phyloP scores from a whole-genome alignment of 257 asterid species.

The Jasminum sambac region DNA sequence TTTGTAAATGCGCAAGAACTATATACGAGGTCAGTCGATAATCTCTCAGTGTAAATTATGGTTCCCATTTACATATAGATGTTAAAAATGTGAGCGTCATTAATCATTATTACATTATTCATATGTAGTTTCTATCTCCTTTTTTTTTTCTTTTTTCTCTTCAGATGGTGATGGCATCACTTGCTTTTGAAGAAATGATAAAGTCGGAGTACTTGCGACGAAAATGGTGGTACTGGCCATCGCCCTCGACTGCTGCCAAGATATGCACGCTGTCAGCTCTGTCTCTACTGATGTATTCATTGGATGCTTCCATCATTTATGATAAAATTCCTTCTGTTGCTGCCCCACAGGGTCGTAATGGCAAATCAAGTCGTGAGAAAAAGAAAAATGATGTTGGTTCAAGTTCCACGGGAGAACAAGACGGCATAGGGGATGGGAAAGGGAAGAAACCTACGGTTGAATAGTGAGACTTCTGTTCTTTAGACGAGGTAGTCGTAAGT shows the following conservation, averaged over 20 bases:
- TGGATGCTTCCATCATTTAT: conserved; percentile 25
- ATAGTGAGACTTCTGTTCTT: too few relatives aligned
- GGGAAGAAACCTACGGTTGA: too few relatives aligned
- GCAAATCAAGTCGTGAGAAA: not conserved
- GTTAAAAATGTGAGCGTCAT: not conserved
- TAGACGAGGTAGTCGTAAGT: too few relatives aligned
- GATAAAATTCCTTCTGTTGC: conserved; percentile 3
- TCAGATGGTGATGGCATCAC: conserved; percentile 32
- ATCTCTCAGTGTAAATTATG: not conserved
- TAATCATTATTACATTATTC: not conserved
- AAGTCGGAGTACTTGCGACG: conserved; percentile 11
- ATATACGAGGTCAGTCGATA: conserved; percentile 26
- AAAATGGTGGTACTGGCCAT: conserved; percentile 24
- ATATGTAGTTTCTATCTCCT: not conserved
- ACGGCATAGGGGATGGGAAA: too few relatives aligned
- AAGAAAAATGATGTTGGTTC: not conserved
- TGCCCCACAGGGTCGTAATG: not conserved
- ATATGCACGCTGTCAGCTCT: conserved; percentile 26
- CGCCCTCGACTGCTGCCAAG: conserved; percentile 21
- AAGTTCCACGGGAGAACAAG: not conserved
- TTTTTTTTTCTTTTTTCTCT: not conserved
- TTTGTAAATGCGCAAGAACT: conserved; percentile 17
- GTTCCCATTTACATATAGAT: not conserved
- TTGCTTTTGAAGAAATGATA: conserved; percentile 30
- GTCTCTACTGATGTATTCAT: conserved; percentile 21